Conservation (phyloP, 2,329 filamentous ascomycete species). For the Aspergillus sp. region DNA sequence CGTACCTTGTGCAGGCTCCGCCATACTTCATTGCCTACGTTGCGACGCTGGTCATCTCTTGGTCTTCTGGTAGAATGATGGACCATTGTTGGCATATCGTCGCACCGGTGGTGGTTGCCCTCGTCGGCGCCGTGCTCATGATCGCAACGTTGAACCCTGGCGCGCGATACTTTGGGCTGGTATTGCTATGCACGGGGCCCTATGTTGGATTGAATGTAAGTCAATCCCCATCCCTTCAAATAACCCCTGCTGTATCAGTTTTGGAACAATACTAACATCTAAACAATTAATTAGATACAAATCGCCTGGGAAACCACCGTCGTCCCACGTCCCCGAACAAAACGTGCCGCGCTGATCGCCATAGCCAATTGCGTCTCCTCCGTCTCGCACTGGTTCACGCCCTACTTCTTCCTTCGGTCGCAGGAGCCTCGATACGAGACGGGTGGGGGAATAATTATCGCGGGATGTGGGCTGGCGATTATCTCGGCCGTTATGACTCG, state of each 20-base stretch:
- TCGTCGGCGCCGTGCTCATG: slow-evolving; percentile 10
- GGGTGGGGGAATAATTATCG: slow-evolving; percentile 8
- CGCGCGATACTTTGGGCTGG: slow-evolving; percentile 11
- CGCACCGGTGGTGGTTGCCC: slow-evolving; percentile 4
- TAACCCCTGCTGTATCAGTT: not conserved
- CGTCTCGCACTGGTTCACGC: slow-evolving; percentile 12
- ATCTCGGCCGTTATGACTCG: slow-evolving; percentile 3
- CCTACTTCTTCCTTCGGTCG: slow-evolving; percentile 11
- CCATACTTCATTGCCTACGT: slow-evolving; percentile 12
- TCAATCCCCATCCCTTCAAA: too few species aligned
- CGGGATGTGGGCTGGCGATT: slow-evolving; percentile 6
- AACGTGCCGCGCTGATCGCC: slow-evolving; percentile 11
- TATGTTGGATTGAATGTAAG: slow-evolving; percentile 13
- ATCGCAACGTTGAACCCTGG: slow-evolving; percentile 10
- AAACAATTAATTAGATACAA: slow-evolving; percentile 3
- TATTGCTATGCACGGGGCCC: slow-evolving; percentile 11
- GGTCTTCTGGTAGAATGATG: slow-evolving; percentile 5
- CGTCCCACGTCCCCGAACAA: slow-evolving; percentile 10
- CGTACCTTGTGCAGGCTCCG: slow-evolving; percentile 12
- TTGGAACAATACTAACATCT: too few species aligned
- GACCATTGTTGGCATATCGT: slow-evolving; percentile 14
- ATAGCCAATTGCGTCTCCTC: slow-evolving; percentile 15
- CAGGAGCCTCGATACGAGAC: slow-evolving; percentile 12
- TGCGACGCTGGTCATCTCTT: slow-evolving; percentile 7
- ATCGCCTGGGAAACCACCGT: slow-evolving; percentile 14